Percentiles rank a stretch among this genome's conserved stretches.
Conservation (phyloP, 306 rosid species). For the Chamaecrista fasciculata region DNA sequence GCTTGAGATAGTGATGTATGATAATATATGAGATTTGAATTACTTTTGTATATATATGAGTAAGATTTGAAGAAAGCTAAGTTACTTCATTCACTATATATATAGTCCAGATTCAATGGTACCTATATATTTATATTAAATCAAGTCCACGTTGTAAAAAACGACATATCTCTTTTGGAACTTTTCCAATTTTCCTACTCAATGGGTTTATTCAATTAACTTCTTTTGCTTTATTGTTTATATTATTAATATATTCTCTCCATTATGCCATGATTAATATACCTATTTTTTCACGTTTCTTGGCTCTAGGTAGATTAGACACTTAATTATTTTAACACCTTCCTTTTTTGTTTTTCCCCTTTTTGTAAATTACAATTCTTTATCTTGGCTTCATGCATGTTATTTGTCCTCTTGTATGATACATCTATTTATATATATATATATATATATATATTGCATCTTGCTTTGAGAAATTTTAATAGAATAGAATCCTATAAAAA, state of each 20-base stretch:
- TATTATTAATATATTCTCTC: conserved; percentile 24
- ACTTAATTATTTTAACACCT: too few species aligned
- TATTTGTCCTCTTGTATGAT: conserved; percentile 8
- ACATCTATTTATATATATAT: too few species aligned
- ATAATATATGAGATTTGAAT: conserved; percentile 17
- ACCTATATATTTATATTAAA: conserved; percentile 19
- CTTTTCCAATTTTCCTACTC: neutral
- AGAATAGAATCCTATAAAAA: too few species aligned
- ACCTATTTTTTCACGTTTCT: conserved; percentile 22
- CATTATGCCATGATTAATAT: conserved; percentile 35
- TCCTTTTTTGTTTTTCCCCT: neutral
- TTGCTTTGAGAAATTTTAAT: neutral
- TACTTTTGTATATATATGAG: conserved; percentile 28
- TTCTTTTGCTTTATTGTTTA: conserved; percentile 25
- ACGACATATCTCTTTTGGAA: conserved; percentile 41
- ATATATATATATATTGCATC: too few species aligned
- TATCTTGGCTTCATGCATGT: neutral
- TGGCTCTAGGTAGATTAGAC: neutral
- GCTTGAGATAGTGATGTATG: conserved; percentile 37
- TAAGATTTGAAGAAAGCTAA: conserved; percentile 29
- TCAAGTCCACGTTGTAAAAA: conserved; percentile 57
- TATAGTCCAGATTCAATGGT: conserved; percentile 74
- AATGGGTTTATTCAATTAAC: conserved; percentile 32
- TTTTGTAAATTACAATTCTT: neutral
- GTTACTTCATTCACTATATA: neutral